A percentile compares a stretch with the other conserved stretches of the same genome.
Evolutionary conservation across 2,329 filamentous ascomycete genomes (phyloP).

Genomic region (Aspergillus fructus): DNA sequence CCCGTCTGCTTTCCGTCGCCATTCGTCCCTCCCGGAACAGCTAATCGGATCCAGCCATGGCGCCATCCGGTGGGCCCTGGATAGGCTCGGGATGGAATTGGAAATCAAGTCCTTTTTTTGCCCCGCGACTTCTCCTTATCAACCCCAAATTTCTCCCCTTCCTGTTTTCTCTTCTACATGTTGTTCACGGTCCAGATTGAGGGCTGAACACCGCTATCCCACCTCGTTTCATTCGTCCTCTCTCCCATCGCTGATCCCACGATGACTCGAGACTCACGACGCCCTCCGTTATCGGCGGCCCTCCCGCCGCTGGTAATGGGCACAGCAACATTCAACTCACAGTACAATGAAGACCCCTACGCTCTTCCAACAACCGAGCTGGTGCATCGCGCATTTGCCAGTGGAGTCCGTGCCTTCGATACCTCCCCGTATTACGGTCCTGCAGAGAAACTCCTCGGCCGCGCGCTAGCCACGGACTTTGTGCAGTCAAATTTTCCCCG

Average conservation of each 20-base stretch:
- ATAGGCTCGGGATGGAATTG: slow-evolving; percentile 13
- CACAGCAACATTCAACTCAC: slow-evolving; percentile 51
- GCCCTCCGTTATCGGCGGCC: slow-evolving; percentile 38
- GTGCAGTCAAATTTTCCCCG: slow-evolving; percentile 54
- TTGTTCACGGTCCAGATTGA: background rate
- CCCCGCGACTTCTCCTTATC: slow-evolving; percentile 9
- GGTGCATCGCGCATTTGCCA: slow-evolving; percentile 47
- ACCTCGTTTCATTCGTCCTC: background rate
- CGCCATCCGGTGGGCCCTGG: slow-evolving; percentile 15
- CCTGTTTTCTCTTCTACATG: background rate
- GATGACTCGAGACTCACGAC: slow-evolving; percentile 28
- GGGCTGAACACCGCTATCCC: background rate
- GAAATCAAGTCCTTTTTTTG: slow-evolving; percentile 9
- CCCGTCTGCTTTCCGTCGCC: background rate
- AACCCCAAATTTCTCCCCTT: background rate
- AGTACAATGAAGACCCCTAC: slow-evolving; percentile 51
- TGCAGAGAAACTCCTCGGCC: slow-evolving; percentile 52
- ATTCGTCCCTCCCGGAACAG: background rate
- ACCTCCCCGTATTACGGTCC: slow-evolving; percentile 57
- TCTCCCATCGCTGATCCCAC: background rate
- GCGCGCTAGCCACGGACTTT: slow-evolving; percentile 42
- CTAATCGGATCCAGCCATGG: slow-evolving; percentile 24
- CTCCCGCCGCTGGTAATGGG: slow-evolving; percentile 50
- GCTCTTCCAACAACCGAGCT: slow-evolving; percentile 49
- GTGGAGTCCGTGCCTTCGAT: slow-evolving; percentile 53